Base-by-base conservation (phyloP, 179 eudicot genomes). In the Beta corolliflora region DNA sequence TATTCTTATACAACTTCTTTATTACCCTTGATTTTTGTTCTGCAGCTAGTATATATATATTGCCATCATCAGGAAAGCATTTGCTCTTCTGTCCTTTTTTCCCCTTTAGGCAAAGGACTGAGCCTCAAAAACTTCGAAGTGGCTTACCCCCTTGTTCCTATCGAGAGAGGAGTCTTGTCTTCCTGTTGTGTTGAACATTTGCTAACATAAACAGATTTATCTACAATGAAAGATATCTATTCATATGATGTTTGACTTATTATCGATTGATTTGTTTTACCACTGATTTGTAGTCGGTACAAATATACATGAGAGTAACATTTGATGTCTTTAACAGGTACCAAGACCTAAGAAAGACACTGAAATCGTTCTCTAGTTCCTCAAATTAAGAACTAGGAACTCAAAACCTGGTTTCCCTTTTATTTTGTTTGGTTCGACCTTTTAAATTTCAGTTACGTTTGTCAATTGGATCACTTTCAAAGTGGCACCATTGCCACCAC, bases 11-110 rank as follows among this genome's bases (percentile, higher is more conserved):
- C 25, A 58, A 69, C 84, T 81, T 79, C 60, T 84, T 45, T 54
- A 59, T 15, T 59, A 75, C 46, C 52, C 53, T 81, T 72, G 12
- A 29, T 55, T 48, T 72, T 48, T 68, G 58, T 71, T 73, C 48
- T 52, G 67, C 82, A 53, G 80, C 83, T 82, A 79, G 76, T 79
- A 36, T 66, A 82, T 66, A 82, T 71, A 79, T 77, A 63, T 58
- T 64, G 65, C 63, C 77, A 54, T 29, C 58, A 31, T 64, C 63
- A 29, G 48, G 69, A 71, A 75, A 78, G 50, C 73, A 41, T 56
- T 63, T 11, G 65, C 25, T 69, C 67, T 56, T 50, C 46, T 63
- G 23, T 65, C 18, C 73, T 45, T 55, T 56, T 64, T 58, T 14
- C 19, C 41, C 56, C 71, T n/a, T 36, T 73, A 73, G 77, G 72